Conservation (phyloP, 1,139 yeast species). For the Saccharomycopsis hybrid region DNA sequence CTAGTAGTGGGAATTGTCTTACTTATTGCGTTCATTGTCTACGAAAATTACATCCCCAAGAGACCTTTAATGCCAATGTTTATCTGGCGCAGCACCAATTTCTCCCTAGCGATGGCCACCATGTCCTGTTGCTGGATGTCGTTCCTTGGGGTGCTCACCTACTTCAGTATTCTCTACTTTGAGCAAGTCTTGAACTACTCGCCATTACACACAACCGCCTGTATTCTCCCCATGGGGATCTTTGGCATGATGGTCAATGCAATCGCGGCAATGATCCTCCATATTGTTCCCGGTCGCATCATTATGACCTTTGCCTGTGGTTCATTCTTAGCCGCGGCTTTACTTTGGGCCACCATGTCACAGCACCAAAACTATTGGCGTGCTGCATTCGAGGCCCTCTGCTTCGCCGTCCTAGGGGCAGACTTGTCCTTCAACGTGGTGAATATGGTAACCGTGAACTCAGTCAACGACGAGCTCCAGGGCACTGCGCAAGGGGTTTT, state of each 20-base stretch:
- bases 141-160: conserved; percentile 34
- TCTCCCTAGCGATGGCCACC: conserved; percentile 33
- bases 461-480: conserved; percentile 34
- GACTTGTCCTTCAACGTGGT: conserved; percentile 39
- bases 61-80: conserved; percentile 41
- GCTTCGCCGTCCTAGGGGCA: conserved; percentile 38
- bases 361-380: conserved; percentile 34
- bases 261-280: conserved; percentile 38
- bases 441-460: conserved; percentile 35
- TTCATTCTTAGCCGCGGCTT: conserved; percentile 31
- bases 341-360: conserved; percentile 36
- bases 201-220: conserved; percentile 37
- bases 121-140: conserved; percentile 34
- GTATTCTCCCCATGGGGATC: conserved; percentile 34
- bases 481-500: conserved; percentile 42
- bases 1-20: conserved; percentile 34
- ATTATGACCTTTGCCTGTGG: conserved; percentile 31
- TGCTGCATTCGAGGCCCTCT: conserved; percentile 37
- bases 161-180: conserved; percentile 36
- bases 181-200: conserved; percentile 32
- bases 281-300: conserved; percentile 34
- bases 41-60: conserved; percentile 33
- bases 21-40: conserved; percentile 32
- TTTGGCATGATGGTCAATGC: conserved; percentile 34
- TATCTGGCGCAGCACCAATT: conserved; percentile 34